Percentiles rank a stretch among this genome's conserved stretches.
phyloP scores from a whole-genome alignment of 495 filamentous ascomycete species.

The Aspergillus hancockii region DNA sequence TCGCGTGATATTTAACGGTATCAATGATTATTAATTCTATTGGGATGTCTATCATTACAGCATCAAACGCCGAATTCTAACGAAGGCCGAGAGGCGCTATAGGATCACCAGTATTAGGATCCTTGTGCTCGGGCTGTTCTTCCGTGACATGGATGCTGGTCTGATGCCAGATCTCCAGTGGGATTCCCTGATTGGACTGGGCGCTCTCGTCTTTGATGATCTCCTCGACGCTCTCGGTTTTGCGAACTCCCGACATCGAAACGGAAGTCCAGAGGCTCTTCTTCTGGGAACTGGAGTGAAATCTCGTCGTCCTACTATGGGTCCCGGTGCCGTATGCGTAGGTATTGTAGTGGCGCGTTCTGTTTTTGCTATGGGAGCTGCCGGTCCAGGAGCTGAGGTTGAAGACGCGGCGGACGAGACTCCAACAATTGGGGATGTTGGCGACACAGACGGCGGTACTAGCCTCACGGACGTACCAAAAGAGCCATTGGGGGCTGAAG shows the following conservation, averaged over 20 bases:
- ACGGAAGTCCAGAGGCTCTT: background rate
- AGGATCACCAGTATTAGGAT: background rate
- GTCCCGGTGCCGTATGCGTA: background rate
- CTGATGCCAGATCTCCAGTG: constrained; percentile 1
- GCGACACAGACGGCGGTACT: constrained; percentile 1
- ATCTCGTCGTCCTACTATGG: background rate
- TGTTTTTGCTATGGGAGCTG: background rate
- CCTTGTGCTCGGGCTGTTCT: background rate
- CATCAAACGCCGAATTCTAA: no score
- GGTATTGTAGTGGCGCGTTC: background rate
- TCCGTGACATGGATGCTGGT: background rate
- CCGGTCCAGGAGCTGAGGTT: background rate
- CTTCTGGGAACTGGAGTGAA: background rate
- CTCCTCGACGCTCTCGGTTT: background rate
- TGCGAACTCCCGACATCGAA: background rate
- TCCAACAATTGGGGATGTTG: constrained; percentile 5
- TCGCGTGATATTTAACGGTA: no score
- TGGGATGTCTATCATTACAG: no score
- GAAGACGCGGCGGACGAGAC: background rate
- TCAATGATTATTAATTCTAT: no score
- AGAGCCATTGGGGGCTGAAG: constrained; percentile 1
- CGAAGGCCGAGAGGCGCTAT: background rate
- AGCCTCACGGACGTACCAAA: constrained; percentile 2
- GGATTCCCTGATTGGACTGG: background rate
- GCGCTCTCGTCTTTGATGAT: background rate